Evolutionary conservation across 2,329 filamentous ascomycete genomes (phyloP).

Genomic region (Claviceps arundinis): DNA sequence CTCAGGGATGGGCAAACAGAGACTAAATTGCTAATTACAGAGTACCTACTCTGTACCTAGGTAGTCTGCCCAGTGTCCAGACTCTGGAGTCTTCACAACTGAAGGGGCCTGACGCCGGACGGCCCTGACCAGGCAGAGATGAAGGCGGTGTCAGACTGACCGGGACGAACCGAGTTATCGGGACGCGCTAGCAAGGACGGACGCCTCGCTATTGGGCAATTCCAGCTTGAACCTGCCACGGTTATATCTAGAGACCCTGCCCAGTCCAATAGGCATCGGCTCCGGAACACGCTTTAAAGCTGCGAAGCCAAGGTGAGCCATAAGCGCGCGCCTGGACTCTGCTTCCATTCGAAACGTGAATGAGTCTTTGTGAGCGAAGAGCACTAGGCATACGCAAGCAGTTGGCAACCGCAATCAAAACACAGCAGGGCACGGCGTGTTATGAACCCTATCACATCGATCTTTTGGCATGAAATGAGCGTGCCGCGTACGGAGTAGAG

Average conservation of each 20-base stretch:
- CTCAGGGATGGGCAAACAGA: background rate
- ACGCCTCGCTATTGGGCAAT: constrained; percentile 10
- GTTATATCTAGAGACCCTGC: constrained; percentile 3
- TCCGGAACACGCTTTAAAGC: constrained; percentile 9
- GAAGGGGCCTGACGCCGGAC: constrained; percentile 1
- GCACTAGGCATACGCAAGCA: too few relatives aligned
- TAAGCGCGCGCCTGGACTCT: constrained; percentile 12
- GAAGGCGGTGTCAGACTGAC: constrained; percentile 6
- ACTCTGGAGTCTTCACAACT: too few relatives aligned
- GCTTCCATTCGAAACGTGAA: background rate
- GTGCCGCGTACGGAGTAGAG: too few relatives aligned
- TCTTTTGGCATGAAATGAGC: too few relatives aligned
- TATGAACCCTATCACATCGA: too few relatives aligned
- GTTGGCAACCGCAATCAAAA: too few relatives aligned
- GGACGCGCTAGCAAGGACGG: constrained; percentile 19
- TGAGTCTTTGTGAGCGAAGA: too few relatives aligned
- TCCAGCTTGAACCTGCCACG: background rate
- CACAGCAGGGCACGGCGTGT: too few relatives aligned
- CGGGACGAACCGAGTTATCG: constrained; percentile 23
- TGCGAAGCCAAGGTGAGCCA: background rate
- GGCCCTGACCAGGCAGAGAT: constrained; percentile 14
- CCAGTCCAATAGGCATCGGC: constrained; percentile 15
- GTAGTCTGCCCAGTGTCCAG: too few relatives aligned
- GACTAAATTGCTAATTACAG: background rate
- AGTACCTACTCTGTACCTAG: too few relatives aligned